Conservation (phyloP, 2,329 filamentous ascomycete genomes). For the Colletotrichum sp. region DNA sequence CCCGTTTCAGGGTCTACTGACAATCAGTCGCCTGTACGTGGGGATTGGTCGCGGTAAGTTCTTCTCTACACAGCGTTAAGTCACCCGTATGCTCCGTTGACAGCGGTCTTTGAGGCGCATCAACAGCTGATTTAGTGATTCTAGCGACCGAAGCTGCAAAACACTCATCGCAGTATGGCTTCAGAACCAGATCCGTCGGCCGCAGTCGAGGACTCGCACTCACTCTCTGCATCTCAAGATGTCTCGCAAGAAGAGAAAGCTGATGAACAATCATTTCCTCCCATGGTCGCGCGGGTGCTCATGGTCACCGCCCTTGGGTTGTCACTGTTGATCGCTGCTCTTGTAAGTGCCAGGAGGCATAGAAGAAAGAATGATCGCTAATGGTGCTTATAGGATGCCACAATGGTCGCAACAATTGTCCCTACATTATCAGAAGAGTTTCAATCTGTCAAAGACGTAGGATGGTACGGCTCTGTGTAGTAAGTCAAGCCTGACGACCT, state of each 20-base stretch:
- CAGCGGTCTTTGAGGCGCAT: background rate
- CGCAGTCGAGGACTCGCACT: background rate
- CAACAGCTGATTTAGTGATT: background rate
- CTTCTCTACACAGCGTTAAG: background rate
- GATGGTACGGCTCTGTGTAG: conserved; percentile 51
- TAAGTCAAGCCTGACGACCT: background rate
- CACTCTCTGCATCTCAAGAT: background rate
- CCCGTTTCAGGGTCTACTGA: background rate
- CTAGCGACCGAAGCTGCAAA: background rate
- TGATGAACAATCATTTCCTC: background rate
- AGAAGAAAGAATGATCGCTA: background rate
- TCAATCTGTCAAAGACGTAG: conserved; percentile 41
- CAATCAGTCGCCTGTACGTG: background rate
- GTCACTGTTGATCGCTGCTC: background rate
- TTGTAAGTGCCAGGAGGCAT: background rate
- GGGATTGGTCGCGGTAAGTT: background rate
- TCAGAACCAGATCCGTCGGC: background rate
- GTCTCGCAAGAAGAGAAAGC: background rate
- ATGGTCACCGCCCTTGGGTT: background rate
- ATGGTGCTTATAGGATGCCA: background rate
- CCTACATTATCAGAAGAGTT: conserved; percentile 31
- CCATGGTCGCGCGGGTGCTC: background rate
- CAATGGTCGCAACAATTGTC: conserved; percentile 1
- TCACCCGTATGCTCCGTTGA: background rate
- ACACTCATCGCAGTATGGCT: background rate